Evolutionary conservation across 2,329 filamentous ascomycete species (phyloP), one percentile per base, ranked within the genome.

Genomic region (Apiospora aurea): DNA sequence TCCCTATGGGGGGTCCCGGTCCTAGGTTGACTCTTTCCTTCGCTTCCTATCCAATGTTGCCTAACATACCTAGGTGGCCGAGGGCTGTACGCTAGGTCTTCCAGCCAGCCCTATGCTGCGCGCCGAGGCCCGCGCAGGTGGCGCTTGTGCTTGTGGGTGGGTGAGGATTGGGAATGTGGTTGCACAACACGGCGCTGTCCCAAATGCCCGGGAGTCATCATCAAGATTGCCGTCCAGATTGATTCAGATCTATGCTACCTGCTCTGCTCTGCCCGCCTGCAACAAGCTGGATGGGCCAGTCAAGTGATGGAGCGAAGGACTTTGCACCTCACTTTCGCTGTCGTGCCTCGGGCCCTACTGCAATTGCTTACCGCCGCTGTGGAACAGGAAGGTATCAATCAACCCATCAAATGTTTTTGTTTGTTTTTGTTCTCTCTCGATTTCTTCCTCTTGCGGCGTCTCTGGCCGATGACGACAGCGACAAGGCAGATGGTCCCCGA

Each of bases 241-340:
- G 57, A 64, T 64, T n/a, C 57, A 64, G 57, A 64, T 64, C 57
- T 64, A 64, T 64, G 57, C 34, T 64, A 41, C 53, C 34, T 64
- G n/a, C 29, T 38, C 13, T 38, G 29, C 18, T 51, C 53, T 38
- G 18, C 53, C 16, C 21, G 18, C 53, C 16, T 61, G 13, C 26
- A 26, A n/a, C 16, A 16, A 29, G 14, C 49, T 3, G 34, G 18
- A 14, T 3, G 29, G 18, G 16, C 46, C 46, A 49, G 46, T 61
- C 53, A 38, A 38, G 26, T 38, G 16, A 61, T 21, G 57, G 18
- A 14, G 26, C 21, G 29, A 21, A 10, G 57, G 18, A 64, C 57
- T 38, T 24, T 13, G n/a, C 47, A 51, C 11, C 47, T 51, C 47
- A 18, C 21, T 11, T 24, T 26, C n/a, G 47, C 10, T 51, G 10